Base-by-base conservation (phyloP, 2,329 filamentous ascomycete species). In the Calonectria pauciramosa region DNA sequence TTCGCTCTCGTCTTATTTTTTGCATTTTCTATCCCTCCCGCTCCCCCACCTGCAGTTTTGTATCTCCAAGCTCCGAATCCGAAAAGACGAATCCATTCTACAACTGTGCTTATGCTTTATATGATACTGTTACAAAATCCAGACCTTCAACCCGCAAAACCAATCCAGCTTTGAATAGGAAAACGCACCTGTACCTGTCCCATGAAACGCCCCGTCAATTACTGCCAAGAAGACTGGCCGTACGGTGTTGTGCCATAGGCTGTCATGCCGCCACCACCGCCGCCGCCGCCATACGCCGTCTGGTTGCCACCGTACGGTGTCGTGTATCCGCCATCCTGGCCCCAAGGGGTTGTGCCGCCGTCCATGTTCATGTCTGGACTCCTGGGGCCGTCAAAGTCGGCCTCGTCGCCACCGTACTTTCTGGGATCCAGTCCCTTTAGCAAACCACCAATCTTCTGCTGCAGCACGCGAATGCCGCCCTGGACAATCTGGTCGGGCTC, bases 401-500 rank as follows among this genome's bases (percentile, higher is more conserved):
- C 60, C 79, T 90, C 89, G 73, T 91, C 91, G 47, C 88, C 89
- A 67, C 91, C 90, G 60, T 86, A 86, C 77, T 86, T 86, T 52
- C 83, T 81, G 1, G 85, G 85, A 64, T 91, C 90, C 69, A 88
- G 84, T 3, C 89, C 85, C 81, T 89, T 89, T 75, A 98, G 93
- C 49, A 98, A 91, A 5, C 90, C 90, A 3, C 96, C 97, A 44
- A 99, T 91, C 87, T 99, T 99, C 79, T 94, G 91, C 84, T 99
- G 97, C 71, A 99, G 88, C 34, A 95, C 94, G 77, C 94, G 93
- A 84, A 99, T 98, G 41, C 96, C 96, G 81, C 95, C 93, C 80
- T 96, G 93, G 67, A 99, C 92, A 80, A 99, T 97, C 76, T 92
- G 91, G 82, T 99, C 96, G 0, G 97, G 96, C 36, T 97, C 95